phyloP scores from a whole-genome alignment of 2,329 filamentous ascomycete species.

The Dichotomopilus funicola region DNA sequence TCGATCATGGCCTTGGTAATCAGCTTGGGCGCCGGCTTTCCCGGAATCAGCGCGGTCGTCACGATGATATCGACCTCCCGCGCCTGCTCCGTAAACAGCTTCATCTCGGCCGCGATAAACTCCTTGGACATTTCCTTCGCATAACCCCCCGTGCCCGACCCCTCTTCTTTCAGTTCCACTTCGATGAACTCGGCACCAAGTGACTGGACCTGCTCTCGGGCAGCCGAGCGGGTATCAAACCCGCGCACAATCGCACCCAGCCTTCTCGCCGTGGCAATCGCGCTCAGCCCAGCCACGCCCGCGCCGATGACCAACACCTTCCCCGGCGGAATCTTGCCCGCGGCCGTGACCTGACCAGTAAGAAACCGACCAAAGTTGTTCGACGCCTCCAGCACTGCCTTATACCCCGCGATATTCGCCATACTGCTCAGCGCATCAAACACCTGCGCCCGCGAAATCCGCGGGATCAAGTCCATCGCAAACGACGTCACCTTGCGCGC shows the following conservation, averaged over 20 bases:
- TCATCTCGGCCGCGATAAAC: slow-evolving; percentile 90
- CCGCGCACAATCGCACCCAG: slow-evolving; percentile 86
- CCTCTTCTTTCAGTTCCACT: slow-evolving; percentile 78
- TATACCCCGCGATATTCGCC: slow-evolving; percentile 93
- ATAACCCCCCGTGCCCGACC: slow-evolving; percentile 77
- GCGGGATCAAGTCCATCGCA: slow-evolving; percentile 88
- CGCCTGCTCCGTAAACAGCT: slow-evolving; percentile 80
- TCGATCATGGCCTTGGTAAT: slow-evolving; percentile 75
- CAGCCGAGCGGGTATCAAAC: slow-evolving; percentile 85
- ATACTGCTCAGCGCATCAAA: slow-evolving; percentile 88
- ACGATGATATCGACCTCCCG: slow-evolving; percentile 88
- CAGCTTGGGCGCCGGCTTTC: slow-evolving; percentile 72
- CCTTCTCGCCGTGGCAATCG: slow-evolving; percentile 77
- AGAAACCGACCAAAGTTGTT: slow-evolving; percentile 85
- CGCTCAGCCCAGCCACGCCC: slow-evolving; percentile 80
- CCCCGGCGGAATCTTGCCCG: slow-evolving; percentile 82
- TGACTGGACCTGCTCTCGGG: slow-evolving; percentile 82
- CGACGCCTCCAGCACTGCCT: slow-evolving; percentile 81
- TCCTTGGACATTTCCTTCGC: slow-evolving; percentile 93
- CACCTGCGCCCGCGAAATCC: slow-evolving; percentile 80
- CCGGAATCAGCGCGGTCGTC: slow-evolving; percentile 86
- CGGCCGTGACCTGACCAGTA: slow-evolving; percentile 84
- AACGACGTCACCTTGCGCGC: slow-evolving; percentile 67
- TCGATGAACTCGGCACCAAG: slow-evolving; percentile 86
- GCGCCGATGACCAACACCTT: slow-evolving; percentile 88